Evolutionary conservation across 2,329 filamentous ascomycete species (phyloP).

Genomic region (Capronia coronata): DNA sequence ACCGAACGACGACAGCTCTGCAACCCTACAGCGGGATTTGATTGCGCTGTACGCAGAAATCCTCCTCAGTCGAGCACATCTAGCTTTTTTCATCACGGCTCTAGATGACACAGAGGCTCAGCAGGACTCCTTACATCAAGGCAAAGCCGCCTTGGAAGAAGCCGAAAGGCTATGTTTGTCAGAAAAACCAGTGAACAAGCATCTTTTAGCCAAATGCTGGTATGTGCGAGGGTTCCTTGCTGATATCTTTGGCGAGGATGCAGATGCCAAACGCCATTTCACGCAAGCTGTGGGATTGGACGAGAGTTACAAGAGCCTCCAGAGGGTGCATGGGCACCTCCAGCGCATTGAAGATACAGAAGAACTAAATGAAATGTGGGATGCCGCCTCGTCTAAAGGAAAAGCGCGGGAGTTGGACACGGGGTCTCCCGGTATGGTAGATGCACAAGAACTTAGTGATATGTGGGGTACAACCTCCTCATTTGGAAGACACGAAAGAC

Average conservation of each 20-base stretch:
- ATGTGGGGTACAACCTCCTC: background rate
- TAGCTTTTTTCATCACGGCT: conserved; percentile 9
- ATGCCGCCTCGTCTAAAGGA: background rate
- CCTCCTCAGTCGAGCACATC: conserved; percentile 15
- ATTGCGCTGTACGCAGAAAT: conserved; percentile 11
- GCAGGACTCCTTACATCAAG: conserved; percentile 3
- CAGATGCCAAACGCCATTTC: conserved; percentile 6
- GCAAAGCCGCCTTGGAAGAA: conserved; percentile 7
- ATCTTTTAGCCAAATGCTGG: conserved; percentile 14
- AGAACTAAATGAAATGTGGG: background rate
- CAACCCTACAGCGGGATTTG: background rate
- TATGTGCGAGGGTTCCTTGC: conserved; percentile 12
- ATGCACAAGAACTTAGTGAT: background rate
- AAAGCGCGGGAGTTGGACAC: too few species aligned
- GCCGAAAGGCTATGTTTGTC: conserved; percentile 9
- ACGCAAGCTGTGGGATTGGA: conserved; percentile 9
- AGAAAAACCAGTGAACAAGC: background rate
- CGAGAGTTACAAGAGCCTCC: conserved; percentile 2
- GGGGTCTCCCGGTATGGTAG: too few species aligned
- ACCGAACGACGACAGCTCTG: background rate
- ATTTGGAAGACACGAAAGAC: background rate
- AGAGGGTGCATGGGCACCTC: conserved; percentile 11
- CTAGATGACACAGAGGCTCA: background rate
- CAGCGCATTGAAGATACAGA: background rate
- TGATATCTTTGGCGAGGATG: conserved; percentile 5